Evolutionary conservation across 768 basidiomycete species (phyloP).

Genomic region (Lanmaoa pseudosensibilis): DNA sequence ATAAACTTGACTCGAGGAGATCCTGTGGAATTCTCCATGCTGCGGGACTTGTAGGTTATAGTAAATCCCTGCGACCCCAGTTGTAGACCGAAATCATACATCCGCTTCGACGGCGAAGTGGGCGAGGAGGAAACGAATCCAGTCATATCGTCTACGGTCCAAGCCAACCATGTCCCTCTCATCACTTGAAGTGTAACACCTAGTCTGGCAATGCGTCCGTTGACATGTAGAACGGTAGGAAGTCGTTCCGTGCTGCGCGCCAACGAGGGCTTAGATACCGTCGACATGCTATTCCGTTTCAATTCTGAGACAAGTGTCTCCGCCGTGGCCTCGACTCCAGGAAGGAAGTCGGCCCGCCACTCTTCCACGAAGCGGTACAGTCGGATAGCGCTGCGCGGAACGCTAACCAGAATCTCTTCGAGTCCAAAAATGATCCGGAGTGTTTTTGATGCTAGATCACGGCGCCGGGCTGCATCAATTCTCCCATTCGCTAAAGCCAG

Average conservation of each 20-base stretch:
- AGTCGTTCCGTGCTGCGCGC: conserved; percentile 11
- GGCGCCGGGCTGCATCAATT: conserved; percentile 46
- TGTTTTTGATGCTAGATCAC: conserved; percentile 42
- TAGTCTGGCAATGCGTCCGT: conserved; percentile 50
- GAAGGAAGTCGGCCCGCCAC: conserved; percentile 79
- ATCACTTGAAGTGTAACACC: conserved; percentile 76
- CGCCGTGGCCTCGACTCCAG: conserved; percentile 67
- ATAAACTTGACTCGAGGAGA: conserved; percentile 58
- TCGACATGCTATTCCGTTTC: conserved; percentile 40
- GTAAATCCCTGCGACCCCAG: conserved; percentile 59
- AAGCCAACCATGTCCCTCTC: conserved; percentile 86
- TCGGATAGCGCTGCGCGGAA: conserved; percentile 80
- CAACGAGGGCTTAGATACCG: conserved; percentile 33
- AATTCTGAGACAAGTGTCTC: conserved; percentile 67
- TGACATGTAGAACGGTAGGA: conserved; percentile 43
- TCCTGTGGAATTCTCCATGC: conserved; percentile 34
- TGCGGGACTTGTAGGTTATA: conserved; percentile 50
- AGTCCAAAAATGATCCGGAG: conserved; percentile 48
- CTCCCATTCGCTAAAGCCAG: conserved; percentile 48
- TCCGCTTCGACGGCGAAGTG: conserved; percentile 31
- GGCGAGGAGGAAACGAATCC: conserved; percentile 46
- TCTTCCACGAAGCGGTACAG: conserved; percentile 78
- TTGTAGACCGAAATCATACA: conserved; percentile 62
- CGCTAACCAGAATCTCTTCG: conserved; percentile 49
- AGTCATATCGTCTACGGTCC: conserved; percentile 57